Base-by-base conservation (phyloP, 2,329 filamentous ascomycete genomes). In the Knoxdaviesia capensis region DNA sequence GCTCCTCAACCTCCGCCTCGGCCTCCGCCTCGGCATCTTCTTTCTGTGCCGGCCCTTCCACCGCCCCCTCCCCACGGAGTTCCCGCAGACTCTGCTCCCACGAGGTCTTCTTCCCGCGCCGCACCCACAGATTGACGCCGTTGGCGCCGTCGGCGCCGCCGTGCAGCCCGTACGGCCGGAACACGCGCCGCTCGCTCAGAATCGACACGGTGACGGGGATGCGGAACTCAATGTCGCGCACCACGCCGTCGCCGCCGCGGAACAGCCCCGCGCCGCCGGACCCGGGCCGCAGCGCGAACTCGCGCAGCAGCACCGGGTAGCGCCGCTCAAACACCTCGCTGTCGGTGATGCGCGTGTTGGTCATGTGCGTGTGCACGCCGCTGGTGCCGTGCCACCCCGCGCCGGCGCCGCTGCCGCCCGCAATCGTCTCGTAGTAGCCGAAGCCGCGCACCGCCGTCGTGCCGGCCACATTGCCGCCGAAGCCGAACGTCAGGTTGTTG, bases 91-190 rank as follows among this genome's bases (percentile, higher is more conserved):
- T 61, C 45, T 58, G 56, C 56, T 66, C 64, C 54, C 64, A 65
- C 50, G 64, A 64, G 1, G 61, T 61, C 56, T 73, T 74, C 49
- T 66, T 63, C 42, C 88, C 77, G 46, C 72, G 78, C 6, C 83
- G 66, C 32, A 92, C 77, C 88, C 88, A 96, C 38, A 92, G 63
- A 50, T 96, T 96, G 46, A 87, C 61, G 0, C 88, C 88, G 41
- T 80, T 79, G 50, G 74, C 61, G 0, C 76, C 88, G 46, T 88
- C 80, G 44, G 77, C 78, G 4, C 88, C 88, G 0, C 88, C 88
- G 28, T 76, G 77, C 45, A 94, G 66, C 0, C 88, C 87, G 11
- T 60, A 59, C 1, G 61, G 83, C 38, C 71, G 71, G 50, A 83
- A 82, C 0, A 87, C 80, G n/a, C 83, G 63, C 8, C 83, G 58